A percentile compares a stretch with the other conserved stretches of the same genome.
phyloP scores from a whole-genome alignment of 805 yeast species.

The Metschnikowia cerradonensis region DNA sequence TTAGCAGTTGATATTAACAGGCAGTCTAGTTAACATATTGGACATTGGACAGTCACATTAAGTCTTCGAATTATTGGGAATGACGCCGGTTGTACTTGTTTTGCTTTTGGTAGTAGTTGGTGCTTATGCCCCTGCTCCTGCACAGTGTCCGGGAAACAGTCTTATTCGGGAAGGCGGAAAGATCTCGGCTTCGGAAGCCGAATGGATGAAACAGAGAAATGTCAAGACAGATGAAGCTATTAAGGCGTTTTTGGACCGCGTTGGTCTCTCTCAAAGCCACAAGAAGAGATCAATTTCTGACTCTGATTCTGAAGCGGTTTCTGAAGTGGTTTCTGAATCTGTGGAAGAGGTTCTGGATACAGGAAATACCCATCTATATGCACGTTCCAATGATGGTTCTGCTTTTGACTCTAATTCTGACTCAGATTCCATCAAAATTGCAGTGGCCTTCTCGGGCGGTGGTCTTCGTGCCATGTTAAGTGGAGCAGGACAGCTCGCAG shows the following conservation, averaged over 20 bases:
- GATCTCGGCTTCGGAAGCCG: constrained; percentile 44
- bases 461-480: constrained; percentile 37
- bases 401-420: too few species aligned
- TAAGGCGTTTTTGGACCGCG: constrained; percentile 8
- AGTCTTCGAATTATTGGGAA: not conserved
- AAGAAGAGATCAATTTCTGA: too few species aligned
- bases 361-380: too few species aligned
- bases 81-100: not conserved
- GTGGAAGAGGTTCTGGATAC: too few species aligned
- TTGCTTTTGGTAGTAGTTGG: not conserved
- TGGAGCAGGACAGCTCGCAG: constrained; percentile 18
- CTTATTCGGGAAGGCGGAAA: constrained; percentile 45
- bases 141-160: constrained; percentile 45
- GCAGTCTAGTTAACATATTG: too few species aligned
- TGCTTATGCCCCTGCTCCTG: constrained; percentile 55
- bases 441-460: constrained; percentile 34
- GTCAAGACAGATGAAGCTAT: constrained; percentile 14
- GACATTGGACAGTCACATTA: too few species aligned
- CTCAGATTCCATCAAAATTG: constrained; percentile 18
- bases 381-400: too few species aligned
- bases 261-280: constrained; percentile 4
- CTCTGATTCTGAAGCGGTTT: too few species aligned
- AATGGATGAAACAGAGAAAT: constrained; percentile 43
- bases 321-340: too few species aligned
- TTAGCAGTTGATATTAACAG: too few species aligned